phyloP scores from a whole-genome alignment of 768 basidiomycete genomes.

The Mycena leptocephala region DNA sequence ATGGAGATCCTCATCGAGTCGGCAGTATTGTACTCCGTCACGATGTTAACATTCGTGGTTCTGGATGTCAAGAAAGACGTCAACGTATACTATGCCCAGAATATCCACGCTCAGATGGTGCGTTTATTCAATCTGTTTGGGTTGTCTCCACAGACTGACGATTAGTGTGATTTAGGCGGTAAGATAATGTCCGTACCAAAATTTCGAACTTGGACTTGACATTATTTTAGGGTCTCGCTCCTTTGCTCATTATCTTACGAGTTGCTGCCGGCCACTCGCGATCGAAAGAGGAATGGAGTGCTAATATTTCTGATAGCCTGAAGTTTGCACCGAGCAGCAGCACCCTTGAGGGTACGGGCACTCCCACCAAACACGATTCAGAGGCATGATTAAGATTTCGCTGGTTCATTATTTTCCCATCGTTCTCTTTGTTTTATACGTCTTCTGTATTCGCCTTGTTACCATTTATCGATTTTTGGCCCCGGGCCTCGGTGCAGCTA shows the following conservation, averaged over 20 bases:
- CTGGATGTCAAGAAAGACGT: conserved; percentile 5
- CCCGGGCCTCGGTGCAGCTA: no score
- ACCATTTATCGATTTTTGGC: no score
- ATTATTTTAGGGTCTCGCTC: conserved; percentile 13
- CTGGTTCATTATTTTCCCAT: no score
- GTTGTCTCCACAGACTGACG: no score
- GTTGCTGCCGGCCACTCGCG: conserved; percentile 9
- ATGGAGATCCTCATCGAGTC: conserved; percentile 25
- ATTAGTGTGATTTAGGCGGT: no score
- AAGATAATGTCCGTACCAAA: no score
- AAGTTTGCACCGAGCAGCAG: neutral
- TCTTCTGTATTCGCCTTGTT: no score
- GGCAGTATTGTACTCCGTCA: conserved; percentile 12
- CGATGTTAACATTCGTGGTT: conserved; percentile 14
- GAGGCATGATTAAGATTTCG: no score
- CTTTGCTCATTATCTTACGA: conserved; percentile 18
- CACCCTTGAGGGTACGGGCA: no score
- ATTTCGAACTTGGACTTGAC: neutral
- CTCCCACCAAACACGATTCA: no score
- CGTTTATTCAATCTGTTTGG: no score
- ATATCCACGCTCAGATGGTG: conserved; percentile 26
- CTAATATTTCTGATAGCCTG: neutral
- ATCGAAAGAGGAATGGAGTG: conserved; percentile 18
- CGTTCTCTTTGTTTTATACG: no score
- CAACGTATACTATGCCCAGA: conserved; percentile 22